Percentiles rank a stretch among this genome's conserved stretches.
phyloP scores from a whole-genome alignment of 352 stramenopile genomes.

The Phytophthora sp. region DNA sequence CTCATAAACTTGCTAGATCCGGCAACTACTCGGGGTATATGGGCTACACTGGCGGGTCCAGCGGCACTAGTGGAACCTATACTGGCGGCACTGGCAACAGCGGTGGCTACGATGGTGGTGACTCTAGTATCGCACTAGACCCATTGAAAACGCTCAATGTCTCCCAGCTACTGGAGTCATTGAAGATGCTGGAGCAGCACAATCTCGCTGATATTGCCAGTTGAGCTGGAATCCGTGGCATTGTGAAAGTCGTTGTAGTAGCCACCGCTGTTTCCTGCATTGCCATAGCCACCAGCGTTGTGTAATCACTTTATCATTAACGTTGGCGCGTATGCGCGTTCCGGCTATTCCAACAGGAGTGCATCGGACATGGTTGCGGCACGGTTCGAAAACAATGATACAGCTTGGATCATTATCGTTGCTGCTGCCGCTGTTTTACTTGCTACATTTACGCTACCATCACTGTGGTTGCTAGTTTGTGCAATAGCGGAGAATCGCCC shows the following conservation, averaged over 20 bases:
- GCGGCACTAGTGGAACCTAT: background rate
- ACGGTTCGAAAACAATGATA: slow-evolving; percentile 4
- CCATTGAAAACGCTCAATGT: no score
- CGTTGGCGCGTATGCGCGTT: background rate
- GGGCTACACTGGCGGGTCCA: background rate
- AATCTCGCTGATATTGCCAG: no score
- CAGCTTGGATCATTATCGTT: slow-evolving; percentile 24
- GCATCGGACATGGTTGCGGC: slow-evolving; percentile 10
- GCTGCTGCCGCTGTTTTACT: slow-evolving; percentile 23
- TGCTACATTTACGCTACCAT: slow-evolving; percentile 34
- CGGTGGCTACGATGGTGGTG: no score
- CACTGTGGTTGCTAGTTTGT: slow-evolving; percentile 30
- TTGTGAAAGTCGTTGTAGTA: no score
- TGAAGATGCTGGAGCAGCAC: no score
- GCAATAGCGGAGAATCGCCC: slow-evolving; percentile 42
- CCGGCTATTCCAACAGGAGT: background rate
- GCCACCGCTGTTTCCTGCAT: no score
- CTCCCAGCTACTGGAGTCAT: no score
- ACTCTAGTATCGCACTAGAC: no score
- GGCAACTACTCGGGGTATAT: background rate
- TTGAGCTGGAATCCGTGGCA: no score
- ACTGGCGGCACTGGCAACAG: background rate
- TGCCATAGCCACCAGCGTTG: no score
- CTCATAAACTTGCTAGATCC: background rate
- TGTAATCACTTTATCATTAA: background rate